These are phyloP conservation scores for Aspergillus fijiensis DNA, from an alignment of 2,329 filamentous ascomycete genomes.

Conservation along the genomic window DNA sequence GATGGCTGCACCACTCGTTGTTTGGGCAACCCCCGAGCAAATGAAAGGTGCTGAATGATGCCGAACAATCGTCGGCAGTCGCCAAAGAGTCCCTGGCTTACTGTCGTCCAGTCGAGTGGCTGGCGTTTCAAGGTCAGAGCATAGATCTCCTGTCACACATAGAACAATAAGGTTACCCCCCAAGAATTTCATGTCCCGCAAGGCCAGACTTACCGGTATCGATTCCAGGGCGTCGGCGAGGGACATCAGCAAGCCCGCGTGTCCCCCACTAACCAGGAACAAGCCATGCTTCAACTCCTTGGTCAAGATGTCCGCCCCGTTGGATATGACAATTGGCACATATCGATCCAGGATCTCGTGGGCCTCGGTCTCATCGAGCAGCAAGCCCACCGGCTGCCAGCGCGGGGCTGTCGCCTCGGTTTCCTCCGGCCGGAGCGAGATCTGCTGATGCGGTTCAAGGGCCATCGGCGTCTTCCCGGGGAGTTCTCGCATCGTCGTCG, in stretches of 20 bases:
- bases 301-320: not conserved
- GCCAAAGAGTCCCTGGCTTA: constrained; percentile 6
- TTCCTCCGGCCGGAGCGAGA: constrained; percentile 4
- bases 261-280: constrained; percentile 8
- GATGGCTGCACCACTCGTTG: too few species aligned
- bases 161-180: too few species aligned
- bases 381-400: constrained; percentile 10
- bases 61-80: constrained; percentile 4
- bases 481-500: too few species aligned
- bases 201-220: constrained; percentile 8
- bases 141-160: not conserved
- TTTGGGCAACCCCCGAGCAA: constrained; percentile 7
- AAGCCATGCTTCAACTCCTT: constrained; percentile 11
- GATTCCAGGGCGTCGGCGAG: not conserved
- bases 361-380: constrained; percentile 11
- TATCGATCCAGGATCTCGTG: not conserved
- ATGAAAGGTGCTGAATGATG: not conserved
- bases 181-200: not conserved
- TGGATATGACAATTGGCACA: too few species aligned
- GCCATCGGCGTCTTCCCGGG: constrained; percentile 2
- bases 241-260: constrained; percentile 8
- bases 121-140: not conserved
- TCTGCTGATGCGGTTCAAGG: constrained; percentile 7
- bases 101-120: constrained; percentile 5
- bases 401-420: not conserved